Percentiles rank a stretch among this genome's conserved stretches.
phyloP scores from a whole-genome alignment of 331 rosid species.

The Quercus lobata region DNA sequence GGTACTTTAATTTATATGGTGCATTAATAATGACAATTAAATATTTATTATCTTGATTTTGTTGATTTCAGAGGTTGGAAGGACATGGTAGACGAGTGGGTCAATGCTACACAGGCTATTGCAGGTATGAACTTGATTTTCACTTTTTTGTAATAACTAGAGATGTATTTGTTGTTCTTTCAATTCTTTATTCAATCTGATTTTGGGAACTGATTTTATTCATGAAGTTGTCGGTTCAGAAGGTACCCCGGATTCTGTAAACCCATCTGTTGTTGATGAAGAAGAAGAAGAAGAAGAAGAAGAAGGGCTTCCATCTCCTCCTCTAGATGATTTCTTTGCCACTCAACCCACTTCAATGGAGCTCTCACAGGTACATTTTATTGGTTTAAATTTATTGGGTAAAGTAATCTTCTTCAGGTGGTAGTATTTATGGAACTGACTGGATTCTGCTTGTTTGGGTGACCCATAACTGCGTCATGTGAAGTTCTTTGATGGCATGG shows the following conservation, averaged over 20 bases:
- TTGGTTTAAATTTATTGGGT: neutral
- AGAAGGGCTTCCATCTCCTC: constrained; percentile 94
- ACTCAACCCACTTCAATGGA: constrained; percentile 64
- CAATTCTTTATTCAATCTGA: neutral
- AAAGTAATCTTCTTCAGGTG: neutral
- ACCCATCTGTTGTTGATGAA: constrained; percentile 61
- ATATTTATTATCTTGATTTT: neutral
- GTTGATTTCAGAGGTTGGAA: constrained; percentile 68
- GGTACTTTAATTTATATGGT: neutral
- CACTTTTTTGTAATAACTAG: neutral
- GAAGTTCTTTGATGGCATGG: constrained; percentile 99
- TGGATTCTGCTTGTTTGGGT: constrained; percentile 29
- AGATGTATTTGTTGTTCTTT: neutral
- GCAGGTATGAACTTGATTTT: constrained; percentile 32
- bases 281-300: constrained; percentile 81
- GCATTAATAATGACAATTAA: neutral
- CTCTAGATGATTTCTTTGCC: constrained; percentile 77
- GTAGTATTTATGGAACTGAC: constrained; percentile 35
- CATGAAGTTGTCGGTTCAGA: constrained; percentile 39
- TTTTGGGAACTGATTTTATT: constrained; percentile 1
- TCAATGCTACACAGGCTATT: constrained; percentile 38
- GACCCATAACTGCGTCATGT: constrained; percentile 19
- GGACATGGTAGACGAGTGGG: constrained; percentile 76
- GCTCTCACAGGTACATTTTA: constrained; percentile 62
- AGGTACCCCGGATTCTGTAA: constrained; percentile 67